phyloP scores from a whole-genome alignment of 768 basidiomycete genomes.

The Boletus eberwhitei region DNA sequence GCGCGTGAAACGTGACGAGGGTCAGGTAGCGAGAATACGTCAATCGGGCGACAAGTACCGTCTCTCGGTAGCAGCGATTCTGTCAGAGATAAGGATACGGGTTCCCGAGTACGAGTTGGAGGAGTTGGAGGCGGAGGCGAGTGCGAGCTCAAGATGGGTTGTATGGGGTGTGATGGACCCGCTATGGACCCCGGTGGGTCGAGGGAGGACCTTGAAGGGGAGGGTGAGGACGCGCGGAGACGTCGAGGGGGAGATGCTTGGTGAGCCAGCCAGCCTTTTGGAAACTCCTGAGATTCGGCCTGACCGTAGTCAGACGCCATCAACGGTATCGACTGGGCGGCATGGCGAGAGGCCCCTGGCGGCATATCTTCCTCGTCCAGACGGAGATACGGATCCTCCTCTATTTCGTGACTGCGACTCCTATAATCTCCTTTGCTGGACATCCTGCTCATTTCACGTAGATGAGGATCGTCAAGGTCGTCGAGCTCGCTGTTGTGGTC shows the following conservation, averaged over 20 bases:
- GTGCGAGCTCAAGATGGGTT: constrained; percentile 36
- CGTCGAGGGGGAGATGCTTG: constrained; percentile 58
- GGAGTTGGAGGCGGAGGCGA: constrained; percentile 35
- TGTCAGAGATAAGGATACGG: constrained; percentile 66
- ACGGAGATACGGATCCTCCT: constrained; percentile 75
- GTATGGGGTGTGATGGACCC: constrained; percentile 27
- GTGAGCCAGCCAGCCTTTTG: constrained; percentile 69
- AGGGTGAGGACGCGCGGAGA: constrained; percentile 41
- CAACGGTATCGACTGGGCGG: constrained; percentile 36
- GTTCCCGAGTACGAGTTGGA: constrained; percentile 41
- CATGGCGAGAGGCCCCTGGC: constrained; percentile 35
- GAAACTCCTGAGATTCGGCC: constrained; percentile 40
- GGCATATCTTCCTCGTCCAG: constrained; percentile 65
- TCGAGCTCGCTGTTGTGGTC: constrained; percentile 53
- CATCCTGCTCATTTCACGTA: constrained; percentile 41
- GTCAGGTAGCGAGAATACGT: constrained; percentile 76
- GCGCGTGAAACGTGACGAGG: constrained; percentile 62
- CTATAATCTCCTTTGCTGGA: constrained; percentile 28
- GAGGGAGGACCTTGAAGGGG: constrained; percentile 32
- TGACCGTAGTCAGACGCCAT: constrained; percentile 33
- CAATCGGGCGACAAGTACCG: constrained; percentile 57
- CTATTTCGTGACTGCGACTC: constrained; percentile 36
- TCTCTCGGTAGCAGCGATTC: constrained; percentile 77
- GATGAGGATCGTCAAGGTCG: constrained; percentile 76
- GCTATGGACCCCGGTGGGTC: constrained; percentile 35